Evolutionary conservation across 2,329 filamentous ascomycete genomes (phyloP).

Genomic region (Aspergillus niger): DNA sequence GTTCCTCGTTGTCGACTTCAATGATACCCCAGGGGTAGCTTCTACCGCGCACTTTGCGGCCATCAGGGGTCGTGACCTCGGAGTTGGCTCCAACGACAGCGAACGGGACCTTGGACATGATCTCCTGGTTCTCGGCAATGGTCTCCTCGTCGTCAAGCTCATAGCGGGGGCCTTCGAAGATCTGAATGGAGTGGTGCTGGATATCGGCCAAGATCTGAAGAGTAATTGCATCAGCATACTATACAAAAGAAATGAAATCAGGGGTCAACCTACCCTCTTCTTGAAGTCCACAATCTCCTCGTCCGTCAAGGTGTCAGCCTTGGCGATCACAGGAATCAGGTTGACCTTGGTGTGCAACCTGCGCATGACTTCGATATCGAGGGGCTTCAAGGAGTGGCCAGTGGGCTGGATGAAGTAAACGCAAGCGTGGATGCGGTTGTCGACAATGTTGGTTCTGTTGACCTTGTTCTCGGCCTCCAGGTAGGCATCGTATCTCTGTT

Average conservation of each 20-base stretch:
- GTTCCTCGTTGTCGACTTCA: slow-evolving; percentile 99
- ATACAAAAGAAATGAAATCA: not conserved
- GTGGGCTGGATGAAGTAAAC: slow-evolving; percentile 99
- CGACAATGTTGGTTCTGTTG: slow-evolving; percentile 99
- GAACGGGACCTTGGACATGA: slow-evolving; percentile 99
- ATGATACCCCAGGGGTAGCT: slow-evolving; percentile 98
- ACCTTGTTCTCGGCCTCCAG: slow-evolving; percentile 99
- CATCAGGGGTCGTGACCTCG: slow-evolving; percentile 87
- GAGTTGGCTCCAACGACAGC: slow-evolving; percentile 96
- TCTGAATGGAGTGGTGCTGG: slow-evolving; percentile 94
- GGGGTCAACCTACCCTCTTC: slow-evolving; percentile 70
- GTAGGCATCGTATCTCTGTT: slow-evolving; percentile 98
- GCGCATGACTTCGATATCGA: slow-evolving; percentile 99
- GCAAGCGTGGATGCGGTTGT: slow-evolving; percentile 98
- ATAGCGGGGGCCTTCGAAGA: slow-evolving; percentile 97
- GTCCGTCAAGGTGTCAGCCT: slow-evolving; percentile 96
- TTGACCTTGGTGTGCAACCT: slow-evolving; percentile 99
- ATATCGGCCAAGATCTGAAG: slow-evolving; percentile 91
- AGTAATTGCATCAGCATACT: slow-evolving; percentile 27
- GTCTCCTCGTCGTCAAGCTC: slow-evolving; percentile 99
- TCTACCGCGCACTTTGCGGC: slow-evolving; percentile 92
- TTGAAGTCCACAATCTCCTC: slow-evolving; percentile 96
- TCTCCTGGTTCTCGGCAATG: slow-evolving; percentile 99
- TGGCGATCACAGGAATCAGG: slow-evolving; percentile 97
- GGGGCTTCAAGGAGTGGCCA: slow-evolving; percentile 94